A percentile compares a stretch with the other conserved stretches of the same genome.
phyloP scores from a whole-genome alignment of 768 basidiomycete species.

The Leccinum subtestaceum region DNA sequence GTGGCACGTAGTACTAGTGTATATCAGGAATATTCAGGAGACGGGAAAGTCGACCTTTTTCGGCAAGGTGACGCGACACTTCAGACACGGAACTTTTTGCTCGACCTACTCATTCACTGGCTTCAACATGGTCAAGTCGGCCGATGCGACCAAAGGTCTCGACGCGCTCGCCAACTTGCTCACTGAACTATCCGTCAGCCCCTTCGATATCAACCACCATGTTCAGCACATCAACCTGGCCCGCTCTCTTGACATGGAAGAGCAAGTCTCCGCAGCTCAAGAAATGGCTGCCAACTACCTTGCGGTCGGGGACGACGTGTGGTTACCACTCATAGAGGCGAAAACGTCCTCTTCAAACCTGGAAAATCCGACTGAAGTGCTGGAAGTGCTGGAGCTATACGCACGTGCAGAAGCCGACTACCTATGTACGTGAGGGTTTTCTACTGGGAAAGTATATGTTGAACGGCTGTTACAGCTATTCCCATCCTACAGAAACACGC shows the following conservation, averaged over 20 bases:
- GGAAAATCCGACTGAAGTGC: slow-evolving; percentile 48
- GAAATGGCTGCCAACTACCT: slow-evolving; percentile 64
- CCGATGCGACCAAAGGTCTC: slow-evolving; percentile 40
- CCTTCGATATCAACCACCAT: slow-evolving; percentile 65
- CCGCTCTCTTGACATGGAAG: slow-evolving; percentile 52
- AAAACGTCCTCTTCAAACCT: slow-evolving; percentile 51
- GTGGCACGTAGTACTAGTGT: no score
- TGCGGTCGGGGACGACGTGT: slow-evolving; percentile 67
- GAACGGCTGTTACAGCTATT: slow-evolving; percentile 54
- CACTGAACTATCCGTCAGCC: slow-evolving; percentile 52
- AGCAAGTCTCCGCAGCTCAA: slow-evolving; percentile 57
- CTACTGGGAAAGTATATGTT: slow-evolving; percentile 13
- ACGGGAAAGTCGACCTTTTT: slow-evolving; percentile 5
- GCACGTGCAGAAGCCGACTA: slow-evolving; percentile 71
- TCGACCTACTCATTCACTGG: background rate
- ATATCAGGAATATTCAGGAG: background rate
- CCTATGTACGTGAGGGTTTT: slow-evolving; percentile 57
- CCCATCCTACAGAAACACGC: slow-evolving; percentile 68
- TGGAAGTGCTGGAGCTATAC: slow-evolving; percentile 61
- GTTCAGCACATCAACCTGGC: slow-evolving; percentile 64
- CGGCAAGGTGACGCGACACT: background rate
- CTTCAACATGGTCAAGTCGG: slow-evolving; percentile 49
- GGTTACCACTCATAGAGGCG: slow-evolving; percentile 64
- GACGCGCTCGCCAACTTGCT: slow-evolving; percentile 63
- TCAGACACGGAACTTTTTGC: background rate